A percentile compares a stretch with the other conserved stretches of the same genome.
Conservation (phyloP, 2,329 filamentous ascomycete genomes). For the Drechslerella dactyloides region DNA sequence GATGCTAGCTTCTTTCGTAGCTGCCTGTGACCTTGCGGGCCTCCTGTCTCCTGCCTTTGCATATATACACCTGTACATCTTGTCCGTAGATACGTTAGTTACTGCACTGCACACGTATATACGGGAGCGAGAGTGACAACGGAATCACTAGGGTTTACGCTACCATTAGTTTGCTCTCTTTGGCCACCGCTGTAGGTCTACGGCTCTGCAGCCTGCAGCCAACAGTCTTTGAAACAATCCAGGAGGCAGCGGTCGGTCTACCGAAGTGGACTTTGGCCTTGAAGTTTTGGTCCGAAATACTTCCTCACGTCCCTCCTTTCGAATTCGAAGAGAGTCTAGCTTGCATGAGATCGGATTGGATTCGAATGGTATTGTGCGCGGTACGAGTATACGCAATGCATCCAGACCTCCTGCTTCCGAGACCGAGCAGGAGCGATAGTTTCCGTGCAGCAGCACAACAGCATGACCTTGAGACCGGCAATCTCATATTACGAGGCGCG, state of each 20-base stretch:
- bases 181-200: conserved; percentile 17
- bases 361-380: too few relatives aligned
- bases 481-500: conserved; percentile 24
- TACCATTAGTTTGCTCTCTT: conserved; percentile 32
- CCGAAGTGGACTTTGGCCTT: conserved; percentile 16
- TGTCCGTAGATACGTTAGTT: too few relatives aligned
- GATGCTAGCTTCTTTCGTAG: conserved; percentile 4
- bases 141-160: conserved; percentile 3
- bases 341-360: conserved; percentile 5
- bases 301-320: conserved; percentile 9
- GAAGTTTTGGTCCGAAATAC: conserved; percentile 32
- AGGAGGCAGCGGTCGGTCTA: conserved; percentile 35
- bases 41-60: conserved; percentile 1
- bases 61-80: not conserved
- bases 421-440: conserved; percentile 11
- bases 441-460: conserved; percentile 28
- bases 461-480: conserved; percentile 38
- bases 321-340: conserved; percentile 8
- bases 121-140: not conserved
- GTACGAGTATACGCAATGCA: too few relatives aligned
- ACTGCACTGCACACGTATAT: not conserved
- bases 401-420: conserved; percentile 23
- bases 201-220: conserved; percentile 38
- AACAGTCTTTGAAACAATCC: conserved; percentile 47
- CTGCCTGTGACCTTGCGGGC: not conserved